These are phyloP conservation scores for Leptomonas pyrrhocoris DNA, from an alignment of 208 protist genomes.

Conservation along the genomic window DNA sequence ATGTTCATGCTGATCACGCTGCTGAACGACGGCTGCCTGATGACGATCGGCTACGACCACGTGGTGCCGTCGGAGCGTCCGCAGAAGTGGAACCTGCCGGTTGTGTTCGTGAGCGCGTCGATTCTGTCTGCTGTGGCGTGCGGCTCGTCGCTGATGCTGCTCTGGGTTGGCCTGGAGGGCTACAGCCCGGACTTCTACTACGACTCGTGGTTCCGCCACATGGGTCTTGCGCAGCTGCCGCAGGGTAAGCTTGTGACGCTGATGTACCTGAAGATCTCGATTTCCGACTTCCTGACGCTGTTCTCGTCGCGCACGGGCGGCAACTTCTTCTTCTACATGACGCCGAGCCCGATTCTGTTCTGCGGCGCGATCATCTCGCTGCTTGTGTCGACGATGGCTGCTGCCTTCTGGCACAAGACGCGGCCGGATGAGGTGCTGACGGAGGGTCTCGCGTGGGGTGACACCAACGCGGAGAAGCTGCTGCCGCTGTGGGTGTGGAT, in stretches of 20 bases:
- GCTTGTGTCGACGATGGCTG: constrained; percentile 70
- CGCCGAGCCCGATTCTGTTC: constrained; percentile 62
- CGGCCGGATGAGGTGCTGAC: constrained; percentile 63
- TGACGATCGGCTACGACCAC: constrained; percentile 79
- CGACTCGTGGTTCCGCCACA: constrained; percentile 55
- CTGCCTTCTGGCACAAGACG: constrained; percentile 70
- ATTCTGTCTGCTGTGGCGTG: constrained; percentile 70
- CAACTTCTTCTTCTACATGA: constrained; percentile 73
- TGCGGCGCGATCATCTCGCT: constrained; percentile 70
- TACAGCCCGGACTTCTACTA: constrained; percentile 49
- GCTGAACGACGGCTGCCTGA: constrained; percentile 79
- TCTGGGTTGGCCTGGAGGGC: constrained; percentile 64
- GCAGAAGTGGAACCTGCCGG: constrained; percentile 72
- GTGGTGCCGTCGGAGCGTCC: constrained; percentile 56
- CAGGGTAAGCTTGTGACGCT: constrained; percentile 83
- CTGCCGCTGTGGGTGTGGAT: constrained; percentile 90
- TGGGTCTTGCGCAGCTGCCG: constrained; percentile 66
- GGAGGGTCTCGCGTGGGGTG: constrained; percentile 74
- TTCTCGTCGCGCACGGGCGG: constrained; percentile 88
- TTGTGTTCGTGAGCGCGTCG: constrained; percentile 61
- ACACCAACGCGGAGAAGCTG: constrained; percentile 52
- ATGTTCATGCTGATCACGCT: constrained; percentile 94
- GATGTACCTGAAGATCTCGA: constrained; percentile 91
- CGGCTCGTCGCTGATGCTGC: constrained; percentile 68
- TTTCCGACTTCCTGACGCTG: constrained; percentile 91